Evolutionary conservation across 805 yeast genomes (phyloP).

Genomic region (Hanseniaspora singularis): DNA sequence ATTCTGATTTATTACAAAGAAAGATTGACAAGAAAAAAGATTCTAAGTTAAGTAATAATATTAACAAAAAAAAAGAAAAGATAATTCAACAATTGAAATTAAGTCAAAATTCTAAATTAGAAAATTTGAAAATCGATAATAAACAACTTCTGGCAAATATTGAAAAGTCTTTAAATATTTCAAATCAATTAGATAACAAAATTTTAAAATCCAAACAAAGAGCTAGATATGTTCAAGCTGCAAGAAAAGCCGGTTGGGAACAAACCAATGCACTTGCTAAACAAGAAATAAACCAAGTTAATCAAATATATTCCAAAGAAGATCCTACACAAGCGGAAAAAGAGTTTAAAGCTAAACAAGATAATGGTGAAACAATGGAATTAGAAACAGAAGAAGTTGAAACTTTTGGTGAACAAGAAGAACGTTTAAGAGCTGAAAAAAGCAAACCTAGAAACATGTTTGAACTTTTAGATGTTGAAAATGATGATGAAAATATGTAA

Average conservation of each 20-base stretch:
- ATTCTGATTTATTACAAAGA: slow-evolving; percentile 47
- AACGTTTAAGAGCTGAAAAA: slow-evolving; percentile 3
- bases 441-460: slow-evolving; percentile 8
- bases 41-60: slow-evolving; percentile 16
- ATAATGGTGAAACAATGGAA: slow-evolving; percentile 10
- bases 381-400: slow-evolving; percentile 6
- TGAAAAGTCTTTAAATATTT: slow-evolving; percentile 40
- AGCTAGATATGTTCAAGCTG: slow-evolving; percentile 47
- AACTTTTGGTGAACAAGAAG: slow-evolving; percentile 15
- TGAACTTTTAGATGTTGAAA: slow-evolving; percentile 3
- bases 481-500: not conserved
- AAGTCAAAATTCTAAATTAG: slow-evolving; percentile 17
- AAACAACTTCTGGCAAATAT: slow-evolving; percentile 24
- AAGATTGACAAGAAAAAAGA: slow-evolving; percentile 37
- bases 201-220: slow-evolving; percentile 53
- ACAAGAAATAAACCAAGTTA: slow-evolving; percentile 21
- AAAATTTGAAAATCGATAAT: slow-evolving; percentile 26
- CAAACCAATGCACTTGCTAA: slow-evolving; percentile 43
- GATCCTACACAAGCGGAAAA: slow-evolving; percentile 21
- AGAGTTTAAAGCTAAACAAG: slow-evolving; percentile 21
- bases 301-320: slow-evolving; percentile 15
- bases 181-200: slow-evolving; percentile 47
- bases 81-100: slow-evolving; percentile 23
- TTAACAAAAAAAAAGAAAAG: slow-evolving; percentile 22
- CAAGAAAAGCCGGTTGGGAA: slow-evolving; percentile 67